These are phyloP conservation scores for Thelonectria rubi DNA, from an alignment of 2,329 filamentous ascomycete species.

Conservation along the genomic window DNA sequence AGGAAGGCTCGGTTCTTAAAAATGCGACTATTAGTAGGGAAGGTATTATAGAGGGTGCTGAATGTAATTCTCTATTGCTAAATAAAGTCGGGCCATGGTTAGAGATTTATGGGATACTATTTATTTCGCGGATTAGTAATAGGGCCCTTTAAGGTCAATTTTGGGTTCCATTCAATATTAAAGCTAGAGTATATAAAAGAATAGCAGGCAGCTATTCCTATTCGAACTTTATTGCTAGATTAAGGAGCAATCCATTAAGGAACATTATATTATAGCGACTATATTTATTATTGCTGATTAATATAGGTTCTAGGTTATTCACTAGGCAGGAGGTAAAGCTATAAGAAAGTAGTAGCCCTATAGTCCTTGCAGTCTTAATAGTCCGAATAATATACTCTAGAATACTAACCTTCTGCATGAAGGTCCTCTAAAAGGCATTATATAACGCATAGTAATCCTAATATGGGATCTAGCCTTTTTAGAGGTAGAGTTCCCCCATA, in stretches of 20 bases:
- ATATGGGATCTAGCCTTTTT: slow-evolving; percentile 46
- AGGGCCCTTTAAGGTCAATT: slow-evolving; percentile 40
- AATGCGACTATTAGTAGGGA: slow-evolving; percentile 34
- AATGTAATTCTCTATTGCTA: slow-evolving; percentile 37
- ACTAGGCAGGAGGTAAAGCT: slow-evolving; percentile 52
- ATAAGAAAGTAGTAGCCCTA: slow-evolving; percentile 46
- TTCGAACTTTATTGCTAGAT: slow-evolving; percentile 44
- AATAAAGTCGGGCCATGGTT: slow-evolving; percentile 44
- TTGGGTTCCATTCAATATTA: slow-evolving; percentile 36
- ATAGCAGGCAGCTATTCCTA: slow-evolving; percentile 37
- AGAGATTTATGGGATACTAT: slow-evolving; percentile 29
- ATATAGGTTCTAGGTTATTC: slow-evolving; percentile 46
- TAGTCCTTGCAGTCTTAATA: slow-evolving; percentile 46
- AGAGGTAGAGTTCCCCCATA: slow-evolving; percentile 48
- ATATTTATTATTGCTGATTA: slow-evolving; percentile 49
- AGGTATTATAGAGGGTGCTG: slow-evolving; percentile 32
- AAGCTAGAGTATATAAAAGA: slow-evolving; percentile 38
- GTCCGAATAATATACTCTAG: slow-evolving; percentile 34
- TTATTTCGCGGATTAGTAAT: slow-evolving; percentile 42
- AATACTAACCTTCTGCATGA: slow-evolving; percentile 44
- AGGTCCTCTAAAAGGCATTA: slow-evolving; percentile 47
- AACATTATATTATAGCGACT: slow-evolving; percentile 51
- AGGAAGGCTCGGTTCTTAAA: slow-evolving; percentile 43
- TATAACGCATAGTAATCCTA: slow-evolving; percentile 45
- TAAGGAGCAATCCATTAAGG: slow-evolving; percentile 50